Percentiles rank a stretch among this genome's conserved stretches.
Evolutionary conservation across 2,329 filamentous ascomycete genomes (phyloP).

Genomic region (Penicillium sp.): DNA sequence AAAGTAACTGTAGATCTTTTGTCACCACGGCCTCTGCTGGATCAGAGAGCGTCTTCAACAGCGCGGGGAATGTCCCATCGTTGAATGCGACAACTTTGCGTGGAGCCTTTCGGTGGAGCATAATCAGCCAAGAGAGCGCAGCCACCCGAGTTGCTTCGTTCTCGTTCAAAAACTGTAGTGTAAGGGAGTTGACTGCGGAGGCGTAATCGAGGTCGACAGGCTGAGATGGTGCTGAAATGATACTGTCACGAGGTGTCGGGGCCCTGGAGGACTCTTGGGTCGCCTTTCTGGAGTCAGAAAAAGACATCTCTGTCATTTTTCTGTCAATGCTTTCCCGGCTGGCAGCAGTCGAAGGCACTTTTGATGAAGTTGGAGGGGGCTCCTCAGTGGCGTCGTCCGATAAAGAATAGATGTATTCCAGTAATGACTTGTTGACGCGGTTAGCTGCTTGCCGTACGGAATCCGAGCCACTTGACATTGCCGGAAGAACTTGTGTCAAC

Average conservation of each 20-base stretch:
- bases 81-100: constrained; percentile 91
- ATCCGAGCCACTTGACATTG: constrained; percentile 87
- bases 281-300: constrained; percentile 26
- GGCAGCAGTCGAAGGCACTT: constrained; percentile 35
- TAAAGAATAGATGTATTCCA: constrained; percentile 89
- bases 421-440: constrained; percentile 81
- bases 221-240: constrained; percentile 42
- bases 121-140: constrained; percentile 91
- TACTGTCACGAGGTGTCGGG: constrained; percentile 42
- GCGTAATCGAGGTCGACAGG: constrained; percentile 82
- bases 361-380: constrained; percentile 29
- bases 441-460: constrained; percentile 81
- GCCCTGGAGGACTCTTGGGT: constrained; percentile 28
- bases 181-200: constrained; percentile 87
- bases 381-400: constrained; percentile 60
- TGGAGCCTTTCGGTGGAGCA: constrained; percentile 93
- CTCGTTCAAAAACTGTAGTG: constrained; percentile 89
- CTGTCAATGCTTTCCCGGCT: constrained; percentile 35
- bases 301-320: constrained; percentile 28
- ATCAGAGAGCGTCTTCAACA: constrained; percentile 93
- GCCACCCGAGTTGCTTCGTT: constrained; percentile 93
- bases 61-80: constrained; percentile 90
- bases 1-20: constrained; percentile 84
- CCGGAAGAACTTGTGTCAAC: constrained; percentile 83
- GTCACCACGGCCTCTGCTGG: constrained; percentile 93